Percentiles rank a stretch among this genome's conserved stretches.
Evolutionary conservation across 441 rosid species (phyloP).

Genomic region (Capsella rubella): DNA sequence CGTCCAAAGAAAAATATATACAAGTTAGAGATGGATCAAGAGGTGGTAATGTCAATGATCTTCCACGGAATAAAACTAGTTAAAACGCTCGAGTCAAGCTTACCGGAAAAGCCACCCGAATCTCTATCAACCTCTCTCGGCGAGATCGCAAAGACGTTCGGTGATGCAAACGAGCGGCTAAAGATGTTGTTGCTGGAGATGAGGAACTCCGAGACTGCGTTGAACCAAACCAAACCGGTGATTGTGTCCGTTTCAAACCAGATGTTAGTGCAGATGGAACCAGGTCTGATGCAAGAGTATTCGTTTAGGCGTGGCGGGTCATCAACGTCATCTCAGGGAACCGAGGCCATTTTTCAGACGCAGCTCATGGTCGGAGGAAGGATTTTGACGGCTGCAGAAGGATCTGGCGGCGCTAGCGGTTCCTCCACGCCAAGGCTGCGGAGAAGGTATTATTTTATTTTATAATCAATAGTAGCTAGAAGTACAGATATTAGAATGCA

Average conservation of each 20-base stretch:
- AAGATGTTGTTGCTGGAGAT: slow-evolving; percentile 29
- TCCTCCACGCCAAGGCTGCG: slow-evolving; percentile 45
- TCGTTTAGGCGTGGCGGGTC: slow-evolving; percentile 45
- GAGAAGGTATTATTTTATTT: slow-evolving; percentile 23
- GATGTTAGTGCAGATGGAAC: slow-evolving; percentile 44
- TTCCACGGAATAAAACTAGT: slow-evolving; percentile 61
- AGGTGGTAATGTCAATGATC: slow-evolving; percentile 51
- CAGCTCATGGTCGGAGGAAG: slow-evolving; percentile 33
- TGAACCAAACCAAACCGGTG: slow-evolving; percentile 27
- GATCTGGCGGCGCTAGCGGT: slow-evolving; percentile 29
- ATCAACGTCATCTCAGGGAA: slow-evolving; percentile 31
- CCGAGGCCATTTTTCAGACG: slow-evolving; percentile 29
- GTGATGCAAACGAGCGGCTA: slow-evolving; percentile 49
- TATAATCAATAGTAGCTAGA: too few species aligned
- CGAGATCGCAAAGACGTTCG: slow-evolving; percentile 52
- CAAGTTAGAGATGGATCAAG: slow-evolving; percentile 50
- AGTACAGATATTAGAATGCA: neutral
- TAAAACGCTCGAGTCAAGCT: slow-evolving; percentile 59
- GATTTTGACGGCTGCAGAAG: slow-evolving; percentile 19
- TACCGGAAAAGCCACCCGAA: slow-evolving; percentile 49
- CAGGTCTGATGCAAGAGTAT: slow-evolving; percentile 46
- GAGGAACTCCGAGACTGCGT: slow-evolving; percentile 16
- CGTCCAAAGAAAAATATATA: neutral
- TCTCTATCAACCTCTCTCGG: slow-evolving; percentile 50
- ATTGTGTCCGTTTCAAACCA: slow-evolving; percentile 30